phyloP scores from a whole-genome alignment of 352 stramenopile species.

The Phytophthora macrochlamydospora region DNA sequence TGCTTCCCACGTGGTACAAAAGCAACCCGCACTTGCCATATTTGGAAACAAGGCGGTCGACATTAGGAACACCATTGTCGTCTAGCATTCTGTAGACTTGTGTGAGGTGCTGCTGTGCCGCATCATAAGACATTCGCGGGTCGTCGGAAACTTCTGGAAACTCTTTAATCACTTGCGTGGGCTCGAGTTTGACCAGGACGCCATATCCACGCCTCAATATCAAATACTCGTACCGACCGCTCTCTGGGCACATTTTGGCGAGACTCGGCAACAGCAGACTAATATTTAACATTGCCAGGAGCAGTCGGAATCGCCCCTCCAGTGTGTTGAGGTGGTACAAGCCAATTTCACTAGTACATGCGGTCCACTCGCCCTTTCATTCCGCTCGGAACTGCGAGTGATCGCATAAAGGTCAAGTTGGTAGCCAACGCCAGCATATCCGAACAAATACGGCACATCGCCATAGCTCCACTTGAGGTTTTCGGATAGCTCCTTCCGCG shows the following conservation, averaged over 20 bases:
- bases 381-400: conserved; percentile 2
- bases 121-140: conserved; percentile 7
- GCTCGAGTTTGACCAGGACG: conserved; percentile 30
- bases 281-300: conserved; percentile 37
- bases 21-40: no score
- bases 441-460: conserved; percentile 33
- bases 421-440: conserved; percentile 37
- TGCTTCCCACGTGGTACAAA: conserved; percentile 22
- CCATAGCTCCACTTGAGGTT: conserved; percentile 22
- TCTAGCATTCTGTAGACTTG: conserved; percentile 34
- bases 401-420: conserved; percentile 28
- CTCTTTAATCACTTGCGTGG: conserved; percentile 23
- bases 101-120: conserved; percentile 15
- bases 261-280: conserved; percentile 31
- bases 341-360: not conserved
- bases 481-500: not conserved
- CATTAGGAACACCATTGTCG: conserved; percentile 25
- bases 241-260: conserved; percentile 33
- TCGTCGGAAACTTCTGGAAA: not conserved
- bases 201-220: conserved; percentile 11
- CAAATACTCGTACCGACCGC: conserved; percentile 32
- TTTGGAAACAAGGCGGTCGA: conserved; percentile 19
- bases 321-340: not conserved
- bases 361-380: not conserved
- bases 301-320: conserved; percentile 18